Evolutionary conservation across 805 yeast species (phyloP), one percentile per base, ranked within the genome.

Genomic region (Spathaspora arborariae): DNA sequence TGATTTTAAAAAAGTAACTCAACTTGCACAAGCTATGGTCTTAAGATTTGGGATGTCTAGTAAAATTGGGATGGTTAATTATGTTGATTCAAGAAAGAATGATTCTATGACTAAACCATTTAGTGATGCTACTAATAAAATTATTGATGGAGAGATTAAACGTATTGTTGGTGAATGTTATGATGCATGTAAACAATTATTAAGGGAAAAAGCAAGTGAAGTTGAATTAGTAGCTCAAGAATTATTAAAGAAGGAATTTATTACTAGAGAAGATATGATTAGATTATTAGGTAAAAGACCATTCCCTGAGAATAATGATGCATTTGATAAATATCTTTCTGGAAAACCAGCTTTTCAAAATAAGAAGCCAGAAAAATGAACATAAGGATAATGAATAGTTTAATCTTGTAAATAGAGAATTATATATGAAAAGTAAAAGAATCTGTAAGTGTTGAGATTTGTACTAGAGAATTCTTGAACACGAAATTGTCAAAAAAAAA

Each of bases 1-100:
- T 60, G 99, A 94, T 65, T 91, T 94, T 74, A 88, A 92, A 64
- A 94, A 94, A 65, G 96, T 94, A 19, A 92, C 98, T 0, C 82
- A 82, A 48, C 88, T 94, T 80, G 98, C 98, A 1, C 86, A 84
- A 41, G 80, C 85, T 21, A 94, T 94, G 99, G 96, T 95, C 20
- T 79, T 92, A 39, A 80, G 83, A 51, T 78, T 89, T 58, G 99
- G 99, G 45, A 94, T 94, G 99, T 83, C 92, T 4, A 65, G 76
- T 20, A 84, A 85, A 62, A 76, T 94, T 37, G 99, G 99, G n/a
- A 82, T 85, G 62, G 82, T 90, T 45, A 78, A 81, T 41, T 76
- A 77, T 53, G 87, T 82, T 58, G 95, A 87, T 55, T 81, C 82
- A 52, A 84, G 76, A 50, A 77, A 79, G 55, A 84, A 85, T 26